phyloP scores from a whole-genome alignment of 2,329 filamentous ascomycete genomes.

The Aspergillus chevalieri region DNA sequence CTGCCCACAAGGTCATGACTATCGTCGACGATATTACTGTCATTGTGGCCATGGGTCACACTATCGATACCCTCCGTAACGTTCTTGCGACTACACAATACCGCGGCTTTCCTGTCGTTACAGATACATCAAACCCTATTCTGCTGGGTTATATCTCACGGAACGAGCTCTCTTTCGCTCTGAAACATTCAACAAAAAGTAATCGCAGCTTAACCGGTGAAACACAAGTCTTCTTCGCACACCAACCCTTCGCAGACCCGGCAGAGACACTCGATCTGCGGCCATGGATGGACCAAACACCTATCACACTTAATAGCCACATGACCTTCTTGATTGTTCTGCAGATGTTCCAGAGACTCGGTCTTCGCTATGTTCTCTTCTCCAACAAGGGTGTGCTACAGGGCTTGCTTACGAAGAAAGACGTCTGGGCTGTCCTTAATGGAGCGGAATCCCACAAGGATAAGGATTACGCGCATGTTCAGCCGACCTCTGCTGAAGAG shows the following conservation, averaged over 20 bases:
- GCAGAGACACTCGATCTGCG: slow-evolving; percentile 74
- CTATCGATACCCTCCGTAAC: slow-evolving; percentile 65
- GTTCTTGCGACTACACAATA: slow-evolving; percentile 70
- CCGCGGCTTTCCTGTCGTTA: slow-evolving; percentile 87
- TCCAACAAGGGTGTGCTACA: slow-evolving; percentile 73
- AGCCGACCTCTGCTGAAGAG: slow-evolving; percentile 26
- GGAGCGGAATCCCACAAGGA: slow-evolving; percentile 55
- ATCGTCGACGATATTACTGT: slow-evolving; percentile 83
- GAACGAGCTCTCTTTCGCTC: slow-evolving; percentile 77
- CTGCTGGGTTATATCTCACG: slow-evolving; percentile 91
- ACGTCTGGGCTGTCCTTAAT: slow-evolving; percentile 89
- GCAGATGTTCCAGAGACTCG: slow-evolving; percentile 90
- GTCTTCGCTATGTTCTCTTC: slow-evolving; percentile 84
- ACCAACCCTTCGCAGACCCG: slow-evolving; percentile 75
- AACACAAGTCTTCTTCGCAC: slow-evolving; percentile 76
- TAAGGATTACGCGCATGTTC: slow-evolving; percentile 24
- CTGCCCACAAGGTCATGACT: slow-evolving; percentile 87
- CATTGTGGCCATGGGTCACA: slow-evolving; percentile 81
- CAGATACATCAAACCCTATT: slow-evolving; percentile 67
- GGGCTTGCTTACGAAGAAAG: slow-evolving; percentile 92
- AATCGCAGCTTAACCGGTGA: slow-evolving; percentile 54
- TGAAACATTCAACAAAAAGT: slow-evolving; percentile 54
- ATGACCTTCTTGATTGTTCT: slow-evolving; percentile 78
- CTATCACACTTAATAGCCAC: slow-evolving; percentile 75
- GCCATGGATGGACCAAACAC: slow-evolving; percentile 99